phyloP scores from a whole-genome alignment of 768 basidiomycete species.

The Lactarius vividus region DNA sequence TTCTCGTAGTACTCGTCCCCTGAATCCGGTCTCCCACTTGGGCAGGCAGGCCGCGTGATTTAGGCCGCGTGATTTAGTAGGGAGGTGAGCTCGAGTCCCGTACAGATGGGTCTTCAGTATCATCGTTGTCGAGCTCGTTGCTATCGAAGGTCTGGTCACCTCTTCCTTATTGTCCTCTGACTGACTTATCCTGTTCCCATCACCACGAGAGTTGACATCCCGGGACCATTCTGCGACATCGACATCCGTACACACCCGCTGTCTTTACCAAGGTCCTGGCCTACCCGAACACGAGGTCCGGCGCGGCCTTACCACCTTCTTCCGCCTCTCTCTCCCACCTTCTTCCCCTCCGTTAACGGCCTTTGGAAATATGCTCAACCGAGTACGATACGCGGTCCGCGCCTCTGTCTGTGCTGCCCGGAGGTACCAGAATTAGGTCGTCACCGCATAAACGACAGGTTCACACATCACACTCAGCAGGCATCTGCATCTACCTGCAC shows the following conservation, averaged over 20 bases:
- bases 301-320: constrained; percentile 77
- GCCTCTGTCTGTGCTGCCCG: constrained; percentile 71
- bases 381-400: constrained; percentile 67
- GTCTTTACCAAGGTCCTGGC: constrained; percentile 77
- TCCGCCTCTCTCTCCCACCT: constrained; percentile 64
- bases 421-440: constrained; percentile 77
- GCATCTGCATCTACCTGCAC: constrained; percentile 51
- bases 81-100: constrained; percentile 63
- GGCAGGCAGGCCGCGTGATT: too few relatives aligned
- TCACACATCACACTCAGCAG: constrained; percentile 61
- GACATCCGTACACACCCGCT: constrained; percentile 65
- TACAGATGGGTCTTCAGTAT: constrained; percentile 59
- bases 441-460: constrained; percentile 62
- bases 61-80: too few relatives aligned
- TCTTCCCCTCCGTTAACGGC: constrained; percentile 67
- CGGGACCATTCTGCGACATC: constrained; percentile 79
- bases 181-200: not conserved
- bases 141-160: constrained; percentile 54
- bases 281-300: constrained; percentile 75
- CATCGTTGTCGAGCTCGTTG: constrained; percentile 80
- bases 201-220: constrained; percentile 60
- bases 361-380: constrained; percentile 70
- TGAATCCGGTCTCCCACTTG: too few relatives aligned
- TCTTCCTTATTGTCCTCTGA: not conserved
- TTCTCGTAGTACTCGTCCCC: too few relatives aligned